A percentile compares a stretch with the other conserved stretches of the same genome.
Evolutionary conservation across 2,329 filamentous ascomycete genomes (phyloP).

Genomic region (Cryphonectria nitschkei): DNA sequence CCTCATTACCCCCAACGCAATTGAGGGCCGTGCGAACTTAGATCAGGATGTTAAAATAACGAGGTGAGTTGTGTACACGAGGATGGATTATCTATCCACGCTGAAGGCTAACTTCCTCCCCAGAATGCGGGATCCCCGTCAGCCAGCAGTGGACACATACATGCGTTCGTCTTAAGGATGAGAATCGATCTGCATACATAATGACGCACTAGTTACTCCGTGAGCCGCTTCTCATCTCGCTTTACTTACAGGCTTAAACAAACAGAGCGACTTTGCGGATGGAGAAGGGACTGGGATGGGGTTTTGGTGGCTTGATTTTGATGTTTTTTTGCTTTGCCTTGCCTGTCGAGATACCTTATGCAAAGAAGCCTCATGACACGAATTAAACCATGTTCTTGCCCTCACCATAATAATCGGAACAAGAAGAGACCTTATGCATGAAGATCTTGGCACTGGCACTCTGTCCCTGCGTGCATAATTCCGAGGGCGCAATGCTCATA

Average conservation of each 20-base stretch:
- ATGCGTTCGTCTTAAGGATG: neutral
- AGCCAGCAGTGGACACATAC: constrained; percentile 47
- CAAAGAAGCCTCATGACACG: neutral
- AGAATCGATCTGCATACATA: neutral
- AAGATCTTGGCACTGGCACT: neutral
- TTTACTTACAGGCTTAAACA: neutral
- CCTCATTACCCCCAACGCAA: constrained; percentile 91
- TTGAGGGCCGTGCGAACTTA: constrained; percentile 61
- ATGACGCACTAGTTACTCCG: neutral
- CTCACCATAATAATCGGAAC: neutral
- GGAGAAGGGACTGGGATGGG: neutral
- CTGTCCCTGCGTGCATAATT: neutral
- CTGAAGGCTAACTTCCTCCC: constrained; percentile 10
- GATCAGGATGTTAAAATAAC: constrained; percentile 78
- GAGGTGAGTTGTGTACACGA: constrained; percentile 52
- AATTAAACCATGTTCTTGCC: neutral
- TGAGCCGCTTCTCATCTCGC: neutral
- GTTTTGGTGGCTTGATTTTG: neutral
- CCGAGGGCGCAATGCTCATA: neutral
- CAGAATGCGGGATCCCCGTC: constrained; percentile 63
- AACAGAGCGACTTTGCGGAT: neutral
- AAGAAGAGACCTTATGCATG: neutral
- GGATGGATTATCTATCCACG: neutral
- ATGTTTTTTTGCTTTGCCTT: constrained; percentile 1
- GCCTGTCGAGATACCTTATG: constrained; percentile 3